Base-by-base conservation (phyloP, 1,284 basidiomycete species). In the Puccinia novopanici region DNA sequence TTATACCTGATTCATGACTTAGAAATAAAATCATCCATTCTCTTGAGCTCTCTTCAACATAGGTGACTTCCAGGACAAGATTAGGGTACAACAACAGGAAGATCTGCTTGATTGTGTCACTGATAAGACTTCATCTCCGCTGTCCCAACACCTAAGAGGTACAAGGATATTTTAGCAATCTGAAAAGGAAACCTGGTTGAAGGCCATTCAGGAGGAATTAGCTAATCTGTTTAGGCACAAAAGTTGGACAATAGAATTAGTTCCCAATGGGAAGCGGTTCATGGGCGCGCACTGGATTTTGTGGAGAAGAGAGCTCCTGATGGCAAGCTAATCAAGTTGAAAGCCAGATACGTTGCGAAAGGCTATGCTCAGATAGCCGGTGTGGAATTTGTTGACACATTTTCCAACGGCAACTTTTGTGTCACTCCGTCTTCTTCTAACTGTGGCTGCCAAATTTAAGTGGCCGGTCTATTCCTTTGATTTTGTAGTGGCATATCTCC, bases 381-480 rank as follows among this genome's bases (percentile, higher is more conserved):
- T n/a, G 15, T 42, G 3, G 30, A 68, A 13, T 68, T 68, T 15
- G 2, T 15, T 1, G 30, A 68, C 27, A 68, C 24, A 9, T 68
- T 68, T 40, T 24, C 65, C 65, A 2, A 68, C 65, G 3, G 65
- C 65, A n/a, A 68, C 30, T n/a, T 68, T 68, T 68, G 65, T 48
- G 13, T 71, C 19, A 30, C 22, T n/a, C n/a, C n/a, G n/a, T n/a
- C n/a, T n/a, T n/a, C n/a, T n/a, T n/a, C n/a, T n/a, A n/a, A n/a
- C n/a, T 9, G 10, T 71, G 10, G 12, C 68, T 10, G 68, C 68
- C 19, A 27, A 45, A 24, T 45, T 19, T n/a, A 50, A 50, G 4
- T 50, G 34, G 45, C 68, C n/a, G n/a, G n/a, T n/a, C n/a, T n/a
- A n/a, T n/a, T n/a, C n/a, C n/a, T n/a, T n/a, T n/a, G n/a, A n/a